These are phyloP conservation scores for Brassica juncea DNA, from an alignment of 345 rosid species.

Conservation along the genomic window DNA sequence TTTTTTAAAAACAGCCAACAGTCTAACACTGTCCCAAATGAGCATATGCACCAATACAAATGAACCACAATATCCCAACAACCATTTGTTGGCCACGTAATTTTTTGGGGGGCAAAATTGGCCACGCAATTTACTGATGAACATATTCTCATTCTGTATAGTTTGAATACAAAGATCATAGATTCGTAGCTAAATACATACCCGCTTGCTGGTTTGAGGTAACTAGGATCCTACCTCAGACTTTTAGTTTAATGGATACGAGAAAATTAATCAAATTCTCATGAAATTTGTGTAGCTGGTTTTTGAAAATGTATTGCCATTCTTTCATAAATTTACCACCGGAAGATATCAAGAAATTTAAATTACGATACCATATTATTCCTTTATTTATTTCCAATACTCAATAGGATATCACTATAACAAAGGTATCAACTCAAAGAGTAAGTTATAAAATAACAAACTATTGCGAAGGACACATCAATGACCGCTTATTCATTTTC, in stretches of 20 bases:
- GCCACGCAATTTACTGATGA: not conserved
- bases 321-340: not conserved
- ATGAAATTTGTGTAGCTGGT: not conserved
- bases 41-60: not conserved
- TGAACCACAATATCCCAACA: not conserved
- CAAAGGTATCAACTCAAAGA: not conserved
- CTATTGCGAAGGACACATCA: conserved; percentile 21
- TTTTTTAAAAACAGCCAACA: no score
- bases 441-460: not conserved
- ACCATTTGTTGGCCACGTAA: no score
- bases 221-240: not conserved
- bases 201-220: no score
- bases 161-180: not conserved
- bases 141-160: not conserved
- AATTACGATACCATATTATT: not conserved
- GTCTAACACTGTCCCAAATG: not conserved
- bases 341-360: not conserved
- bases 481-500: conserved; percentile 5
- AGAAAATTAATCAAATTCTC: not conserved
- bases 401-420: not conserved
- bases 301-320: not conserved
- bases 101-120: no score
- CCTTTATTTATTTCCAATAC: not conserved
- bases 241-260: not conserved
- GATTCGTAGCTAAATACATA: no score